phyloP scores from a whole-genome alignment of 768 basidiomycete species.

The Pisolithus microcarpus region DNA sequence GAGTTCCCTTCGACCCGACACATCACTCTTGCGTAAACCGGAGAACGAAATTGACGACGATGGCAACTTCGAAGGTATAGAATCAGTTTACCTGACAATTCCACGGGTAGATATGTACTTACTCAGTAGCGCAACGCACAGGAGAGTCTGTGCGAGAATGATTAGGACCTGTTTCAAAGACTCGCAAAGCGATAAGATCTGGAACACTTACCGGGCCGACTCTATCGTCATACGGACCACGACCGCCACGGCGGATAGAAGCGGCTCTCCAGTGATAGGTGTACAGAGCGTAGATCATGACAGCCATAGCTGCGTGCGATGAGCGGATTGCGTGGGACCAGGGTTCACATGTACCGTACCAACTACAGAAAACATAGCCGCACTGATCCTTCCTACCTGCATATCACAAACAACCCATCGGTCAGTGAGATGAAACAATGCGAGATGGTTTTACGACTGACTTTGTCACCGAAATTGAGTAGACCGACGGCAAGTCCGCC shows the following conservation, averaged over 20 bases:
- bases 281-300: conserved; percentile 93
- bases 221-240: conserved; percentile 95
- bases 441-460: conserved; percentile 17
- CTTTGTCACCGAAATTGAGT: conserved; percentile 97
- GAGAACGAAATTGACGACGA: conserved; percentile 79
- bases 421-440: not conserved
- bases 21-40: conserved; percentile 49
- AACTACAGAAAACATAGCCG: conserved; percentile 92
- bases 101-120: conserved; percentile 15
- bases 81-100: not conserved
- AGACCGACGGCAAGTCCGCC: conserved; percentile 94
- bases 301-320: conserved; percentile 69
- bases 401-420: not conserved
- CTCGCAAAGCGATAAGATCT: conserved; percentile 3
- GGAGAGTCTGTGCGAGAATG: conserved; percentile 50
- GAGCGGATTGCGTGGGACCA: conserved; percentile 4
- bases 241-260: conserved; percentile 84
- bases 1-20: not conserved
- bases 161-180: conserved; percentile 7
- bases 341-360: conserved; percentile 43
- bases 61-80: conserved; percentile 49
- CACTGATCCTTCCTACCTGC: conserved; percentile 90
- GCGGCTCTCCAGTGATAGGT: conserved; percentile 96
- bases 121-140: conserved; percentile 80
- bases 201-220: conserved; percentile 75